Percentiles rank a stretch among this genome's conserved stretches.
Conservation (phyloP, 2,329 filamentous ascomycete species). For the Scedosporium dehoogii region DNA sequence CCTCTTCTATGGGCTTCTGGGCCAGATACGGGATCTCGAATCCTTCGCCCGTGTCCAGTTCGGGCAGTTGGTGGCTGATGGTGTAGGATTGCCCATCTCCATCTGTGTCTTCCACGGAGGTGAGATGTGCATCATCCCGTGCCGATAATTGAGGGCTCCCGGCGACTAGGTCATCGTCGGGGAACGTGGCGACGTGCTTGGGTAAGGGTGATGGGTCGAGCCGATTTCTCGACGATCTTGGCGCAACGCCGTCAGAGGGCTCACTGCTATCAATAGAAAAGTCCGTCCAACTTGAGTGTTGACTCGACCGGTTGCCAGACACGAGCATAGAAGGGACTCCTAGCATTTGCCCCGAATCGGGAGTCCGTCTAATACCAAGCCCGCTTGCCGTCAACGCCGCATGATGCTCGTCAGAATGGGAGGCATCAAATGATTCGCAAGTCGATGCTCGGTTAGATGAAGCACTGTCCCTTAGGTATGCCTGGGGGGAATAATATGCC, state of each 20-base stretch:
- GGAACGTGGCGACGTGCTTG: background rate
- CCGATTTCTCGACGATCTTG: background rate
- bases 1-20: conserved; percentile 17
- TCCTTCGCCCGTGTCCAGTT: conserved; percentile 40
- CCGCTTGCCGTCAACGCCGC: background rate
- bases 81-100: background rate
- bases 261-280: conserved; percentile 46
- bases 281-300: conserved; percentile 52
- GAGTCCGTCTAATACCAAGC: conserved; percentile 10
- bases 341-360: conserved; percentile 33
- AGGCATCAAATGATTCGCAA: conserved; percentile 28
- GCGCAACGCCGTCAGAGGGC: conserved; percentile 1
- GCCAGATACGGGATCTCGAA: conserved; percentile 39
- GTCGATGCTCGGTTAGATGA: conserved; percentile 27
- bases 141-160: background rate
- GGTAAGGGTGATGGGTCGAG: conserved; percentile 1
- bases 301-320: conserved; percentile 38
- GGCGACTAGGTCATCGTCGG: background rate
- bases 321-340: conserved; percentile 34
- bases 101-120: background rate
- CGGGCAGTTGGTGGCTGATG: conserved; percentile 30
- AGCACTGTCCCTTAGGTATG: conserved; percentile 5
- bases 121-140: background rate
- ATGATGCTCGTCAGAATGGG: conserved; percentile 16
- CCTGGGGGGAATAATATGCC: background rate